Percentiles rank a stretch among this genome's conserved stretches.
phyloP scores from a whole-genome alignment of 1,284 basidiomycete species.

The Pseudozyma tsukubaensis region DNA sequence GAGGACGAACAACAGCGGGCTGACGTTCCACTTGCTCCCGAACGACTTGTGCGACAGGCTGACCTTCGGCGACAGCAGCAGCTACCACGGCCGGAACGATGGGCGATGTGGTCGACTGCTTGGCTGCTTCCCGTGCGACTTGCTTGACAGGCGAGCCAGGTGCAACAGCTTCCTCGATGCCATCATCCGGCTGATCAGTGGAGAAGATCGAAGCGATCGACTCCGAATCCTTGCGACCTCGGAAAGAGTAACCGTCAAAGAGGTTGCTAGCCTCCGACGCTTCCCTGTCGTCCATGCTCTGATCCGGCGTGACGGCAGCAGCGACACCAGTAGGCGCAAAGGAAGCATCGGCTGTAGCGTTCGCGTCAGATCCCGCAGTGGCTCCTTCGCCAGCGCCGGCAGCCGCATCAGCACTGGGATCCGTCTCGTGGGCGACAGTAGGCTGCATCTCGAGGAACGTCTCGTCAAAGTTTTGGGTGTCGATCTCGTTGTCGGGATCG shows the following conservation, averaged over 20 bases:
- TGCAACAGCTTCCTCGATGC: constrained; percentile 9
- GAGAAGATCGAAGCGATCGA: constrained; percentile 53
- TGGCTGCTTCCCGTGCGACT: not conserved
- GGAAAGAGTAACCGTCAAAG: constrained; percentile 65
- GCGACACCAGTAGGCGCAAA: constrained; percentile 4
- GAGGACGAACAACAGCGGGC: constrained; percentile 4
- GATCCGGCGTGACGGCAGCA: constrained; percentile 27
- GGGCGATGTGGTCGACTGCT: constrained; percentile 6
- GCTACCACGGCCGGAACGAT: constrained; percentile 17
- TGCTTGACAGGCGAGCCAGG: constrained; percentile 21
- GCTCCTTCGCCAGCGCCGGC: constrained; percentile 13
- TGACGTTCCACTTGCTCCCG: constrained; percentile 11
- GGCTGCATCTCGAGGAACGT: constrained; percentile 86
- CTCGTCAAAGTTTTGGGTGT: constrained; percentile 97
- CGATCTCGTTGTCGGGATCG: constrained; percentile 89
- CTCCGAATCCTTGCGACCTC: constrained; percentile 60
- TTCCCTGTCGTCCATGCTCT: constrained; percentile 43
- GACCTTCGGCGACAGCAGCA: constrained; percentile 8
- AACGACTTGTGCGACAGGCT: constrained; percentile 2
- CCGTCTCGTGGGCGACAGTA: constrained; percentile 48
- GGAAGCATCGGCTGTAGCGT: constrained; percentile 24
- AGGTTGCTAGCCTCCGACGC: constrained; percentile 41
- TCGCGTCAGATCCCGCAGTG: constrained; percentile 8
- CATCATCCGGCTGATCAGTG: constrained; percentile 29
- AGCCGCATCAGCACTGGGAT: constrained; percentile 26